Conservation (phyloP, 306 rosid species). For the Macrotyloma uniflorum region DNA sequence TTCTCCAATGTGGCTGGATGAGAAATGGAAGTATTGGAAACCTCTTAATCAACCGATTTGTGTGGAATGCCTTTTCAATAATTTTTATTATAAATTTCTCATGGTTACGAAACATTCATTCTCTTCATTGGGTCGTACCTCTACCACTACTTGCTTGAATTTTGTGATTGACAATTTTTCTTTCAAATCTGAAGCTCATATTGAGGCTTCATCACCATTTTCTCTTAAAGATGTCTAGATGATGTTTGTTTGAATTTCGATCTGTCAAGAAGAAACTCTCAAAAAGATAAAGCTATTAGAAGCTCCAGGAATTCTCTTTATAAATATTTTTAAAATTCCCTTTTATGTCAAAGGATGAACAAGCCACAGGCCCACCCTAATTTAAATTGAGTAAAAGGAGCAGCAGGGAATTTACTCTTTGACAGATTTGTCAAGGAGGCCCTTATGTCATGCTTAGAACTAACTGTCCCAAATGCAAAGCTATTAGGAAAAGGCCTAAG, state of each 20-base stretch:
- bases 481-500: background rate
- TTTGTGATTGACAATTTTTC: constrained; percentile 18
- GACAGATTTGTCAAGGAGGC: background rate
- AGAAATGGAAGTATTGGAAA: background rate
- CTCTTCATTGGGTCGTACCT: constrained; percentile 5
- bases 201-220: background rate
- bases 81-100: constrained; percentile 21
- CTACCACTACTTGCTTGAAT: background rate
- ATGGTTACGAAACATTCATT: background rate
- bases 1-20: background rate
- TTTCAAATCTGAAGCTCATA: background rate
- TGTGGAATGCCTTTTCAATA: constrained; percentile 1
- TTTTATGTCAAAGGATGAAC: background rate
- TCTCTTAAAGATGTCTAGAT: constrained; percentile 20
- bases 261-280: background rate
- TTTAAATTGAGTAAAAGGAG: constrained; percentile 5
- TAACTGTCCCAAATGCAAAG: constrained; percentile 8
- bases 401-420: background rate
- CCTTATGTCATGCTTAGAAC: constrained; percentile 12
- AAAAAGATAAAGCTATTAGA: background rate
- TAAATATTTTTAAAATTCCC: background rate
- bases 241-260: background rate
- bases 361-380: background rate
- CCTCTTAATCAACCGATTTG: constrained; percentile 1
- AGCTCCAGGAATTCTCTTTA: background rate